A percentile compares a stretch with the other conserved stretches of the same genome.
phyloP scores from a whole-genome alignment of 2,329 filamentous ascomycete species.

The Alternaria solani region DNA sequence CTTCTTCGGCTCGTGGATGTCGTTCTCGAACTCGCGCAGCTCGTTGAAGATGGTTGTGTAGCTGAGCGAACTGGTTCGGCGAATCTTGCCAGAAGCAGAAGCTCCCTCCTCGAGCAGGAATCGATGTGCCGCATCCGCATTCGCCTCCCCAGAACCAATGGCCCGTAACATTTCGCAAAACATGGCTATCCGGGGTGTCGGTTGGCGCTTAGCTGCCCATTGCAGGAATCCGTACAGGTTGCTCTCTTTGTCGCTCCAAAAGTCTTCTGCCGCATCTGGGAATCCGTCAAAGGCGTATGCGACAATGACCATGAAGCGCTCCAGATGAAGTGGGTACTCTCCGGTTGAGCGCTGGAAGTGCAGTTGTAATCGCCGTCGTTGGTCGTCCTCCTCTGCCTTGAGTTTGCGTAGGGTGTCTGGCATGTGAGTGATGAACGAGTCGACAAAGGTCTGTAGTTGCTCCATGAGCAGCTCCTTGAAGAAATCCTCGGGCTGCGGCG shows the following conservation, averaged over 20 bases:
- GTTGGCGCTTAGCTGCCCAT: constrained; percentile 94
- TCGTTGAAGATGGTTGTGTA: constrained; percentile 95
- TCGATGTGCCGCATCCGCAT: constrained; percentile 83
- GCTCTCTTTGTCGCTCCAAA: constrained; percentile 92
- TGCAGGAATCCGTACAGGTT: constrained; percentile 94
- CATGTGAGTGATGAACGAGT: constrained; percentile 93
- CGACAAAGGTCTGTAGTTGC: constrained; percentile 85
- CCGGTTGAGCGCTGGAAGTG: constrained; percentile 61
- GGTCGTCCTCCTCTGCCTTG: constrained; percentile 88
- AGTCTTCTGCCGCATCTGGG: constrained; percentile 82
- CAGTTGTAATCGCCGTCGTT: constrained; percentile 63
- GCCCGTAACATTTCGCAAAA: constrained; percentile 97
- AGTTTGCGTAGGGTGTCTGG: constrained; percentile 88
- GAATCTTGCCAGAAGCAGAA: constrained; percentile 76
- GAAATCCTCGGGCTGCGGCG: constrained; percentile 71
- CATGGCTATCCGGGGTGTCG: constrained; percentile 92
- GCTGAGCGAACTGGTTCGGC: constrained; percentile 83
- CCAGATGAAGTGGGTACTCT: constrained; percentile 67
- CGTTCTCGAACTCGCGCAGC: constrained; percentile 81
- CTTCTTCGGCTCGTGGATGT: constrained; percentile 75
- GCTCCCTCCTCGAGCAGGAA: constrained; percentile 86
- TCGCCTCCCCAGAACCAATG: constrained; percentile 81
- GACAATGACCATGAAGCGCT: constrained; percentile 90
- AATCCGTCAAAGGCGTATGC: constrained; percentile 89
- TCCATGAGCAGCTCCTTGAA: constrained; percentile 79